These are phyloP conservation scores for Colletotrichum sp. DNA, from an alignment of 2,329 filamentous ascomycete species.

Conservation along the genomic window DNA sequence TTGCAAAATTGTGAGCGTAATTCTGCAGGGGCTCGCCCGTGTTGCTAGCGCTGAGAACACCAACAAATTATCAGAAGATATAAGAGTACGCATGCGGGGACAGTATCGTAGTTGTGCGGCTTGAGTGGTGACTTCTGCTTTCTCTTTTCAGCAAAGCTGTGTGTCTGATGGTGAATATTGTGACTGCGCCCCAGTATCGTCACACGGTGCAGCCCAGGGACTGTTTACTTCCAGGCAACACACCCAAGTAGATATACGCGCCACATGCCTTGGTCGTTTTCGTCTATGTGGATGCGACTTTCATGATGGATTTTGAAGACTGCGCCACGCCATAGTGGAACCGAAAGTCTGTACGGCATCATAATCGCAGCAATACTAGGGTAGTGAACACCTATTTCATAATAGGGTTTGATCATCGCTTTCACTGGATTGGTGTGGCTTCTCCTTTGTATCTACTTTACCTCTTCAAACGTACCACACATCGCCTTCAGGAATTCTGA, in stretches of 20 bases:
- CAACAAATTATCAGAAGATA: not conserved
- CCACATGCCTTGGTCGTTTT: not conserved
- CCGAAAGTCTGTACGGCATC: not conserved
- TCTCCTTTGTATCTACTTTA: not conserved
- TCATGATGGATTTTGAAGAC: not conserved
- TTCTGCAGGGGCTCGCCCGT: not conserved
- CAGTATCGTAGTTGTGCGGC: not conserved
- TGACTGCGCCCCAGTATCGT: not conserved
- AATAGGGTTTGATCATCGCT: not conserved
- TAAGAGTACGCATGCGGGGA: not conserved
- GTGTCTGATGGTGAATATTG: not conserved
- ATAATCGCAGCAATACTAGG: not conserved
- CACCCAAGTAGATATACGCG: not conserved
- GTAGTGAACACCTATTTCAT: not conserved
- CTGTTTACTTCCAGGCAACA: not conserved
- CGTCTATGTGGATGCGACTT: not conserved
- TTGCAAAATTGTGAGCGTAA: not conserved
- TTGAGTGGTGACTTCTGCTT: not conserved
- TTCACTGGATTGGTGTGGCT: not conserved
- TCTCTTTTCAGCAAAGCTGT: not conserved
- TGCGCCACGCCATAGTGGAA: not conserved
- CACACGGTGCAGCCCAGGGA: not conserved
- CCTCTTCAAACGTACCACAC: not conserved
- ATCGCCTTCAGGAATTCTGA: not conserved
- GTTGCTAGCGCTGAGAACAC: not conserved